phyloP scores from a whole-genome alignment of 2,329 filamentous ascomycete genomes.

The Exophiala sp. region DNA sequence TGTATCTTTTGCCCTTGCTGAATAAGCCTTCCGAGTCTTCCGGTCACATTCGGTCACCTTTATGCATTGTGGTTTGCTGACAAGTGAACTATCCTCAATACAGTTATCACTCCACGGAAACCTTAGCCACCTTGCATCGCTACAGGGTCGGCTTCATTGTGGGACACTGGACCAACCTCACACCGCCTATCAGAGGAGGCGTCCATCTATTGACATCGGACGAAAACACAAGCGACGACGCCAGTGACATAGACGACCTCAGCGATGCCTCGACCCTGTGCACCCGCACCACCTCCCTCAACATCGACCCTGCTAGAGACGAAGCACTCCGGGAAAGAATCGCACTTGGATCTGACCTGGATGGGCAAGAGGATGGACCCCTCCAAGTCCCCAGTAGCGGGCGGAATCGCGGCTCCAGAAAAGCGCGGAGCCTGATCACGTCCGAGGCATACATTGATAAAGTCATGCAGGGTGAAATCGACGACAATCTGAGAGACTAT shows the following conservation, averaged over 20 bases:
- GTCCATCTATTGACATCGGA: conserved; percentile 73
- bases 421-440: too few species aligned
- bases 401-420: too few species aligned
- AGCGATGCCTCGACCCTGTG: conserved; percentile 49
- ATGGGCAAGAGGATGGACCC: conserved; percentile 2
- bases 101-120: conserved; percentile 57
- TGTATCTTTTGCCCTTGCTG: too few species aligned
- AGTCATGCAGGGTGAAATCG: too few species aligned
- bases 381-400: not conserved
- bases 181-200: conserved; percentile 57
- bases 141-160: conserved; percentile 58
- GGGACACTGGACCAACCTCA: conserved; percentile 56
- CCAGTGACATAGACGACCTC: conserved; percentile 49
- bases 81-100: conserved; percentile 12
- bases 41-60: too few species aligned
- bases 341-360: conserved; percentile 56
- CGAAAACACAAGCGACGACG: conserved; percentile 40
- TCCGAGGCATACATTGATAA: too few species aligned
- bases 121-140: conserved; percentile 56
- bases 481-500: too few species aligned
- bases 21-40: too few species aligned
- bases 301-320: conserved; percentile 14
- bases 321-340: conserved; percentile 16
- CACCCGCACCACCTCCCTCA: conserved; percentile 31
- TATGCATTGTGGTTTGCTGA: not conserved